Evolutionary conservation across 2,329 filamentous ascomycete species (phyloP), one percentile per base, ranked within the genome.

Genomic region (Epicoccum sorghinum): DNA sequence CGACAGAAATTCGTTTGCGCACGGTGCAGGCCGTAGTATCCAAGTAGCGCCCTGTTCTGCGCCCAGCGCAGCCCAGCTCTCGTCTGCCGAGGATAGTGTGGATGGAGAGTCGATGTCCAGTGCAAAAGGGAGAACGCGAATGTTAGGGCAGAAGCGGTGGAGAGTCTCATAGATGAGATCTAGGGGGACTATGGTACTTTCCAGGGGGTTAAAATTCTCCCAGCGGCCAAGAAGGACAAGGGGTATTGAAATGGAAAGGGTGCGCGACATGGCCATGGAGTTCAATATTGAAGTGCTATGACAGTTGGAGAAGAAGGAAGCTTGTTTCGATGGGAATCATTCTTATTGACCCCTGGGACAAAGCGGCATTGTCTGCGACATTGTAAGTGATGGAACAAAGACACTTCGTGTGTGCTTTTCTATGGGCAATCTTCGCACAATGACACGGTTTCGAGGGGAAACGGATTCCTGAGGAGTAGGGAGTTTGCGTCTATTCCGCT

Each of bases 151-250:
- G 27, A 35, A 48, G 5, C 22, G 33, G 2, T 36, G 14, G 22
- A 57, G 24, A 2, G 33, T 30, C 27, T 44, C 9, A 23, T 35
- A n/a, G 6, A 60, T 9, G 32, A 42, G 41, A 4, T 5, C n/a
- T 37, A 48, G 38, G 14, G 38, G 22, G 25, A 22, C 22, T n/a
- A 23, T 48, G 35, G 6, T 9, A 3, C 4, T 23, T n/a, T 8
- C 18, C 29, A 14, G 9, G 12, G 13, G 33, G 23, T 23, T 18
- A 25, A 47, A 40, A 33, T 32, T 14, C 14, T 13, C 4, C 30
- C 18, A 33, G 24, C 41, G 52, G 27, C 44, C 41, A 32, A 62
- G 55, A 23, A 60, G 43, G 44, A 52, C 25, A 48, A 58, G 51
- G 14, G 48, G 48, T 25, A 59, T 55, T 27, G 47, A 39, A 8